Evolutionary conservation across 495 filamentous ascomycete species (phyloP).

Genomic region (Aspergillus olivimuriae): DNA sequence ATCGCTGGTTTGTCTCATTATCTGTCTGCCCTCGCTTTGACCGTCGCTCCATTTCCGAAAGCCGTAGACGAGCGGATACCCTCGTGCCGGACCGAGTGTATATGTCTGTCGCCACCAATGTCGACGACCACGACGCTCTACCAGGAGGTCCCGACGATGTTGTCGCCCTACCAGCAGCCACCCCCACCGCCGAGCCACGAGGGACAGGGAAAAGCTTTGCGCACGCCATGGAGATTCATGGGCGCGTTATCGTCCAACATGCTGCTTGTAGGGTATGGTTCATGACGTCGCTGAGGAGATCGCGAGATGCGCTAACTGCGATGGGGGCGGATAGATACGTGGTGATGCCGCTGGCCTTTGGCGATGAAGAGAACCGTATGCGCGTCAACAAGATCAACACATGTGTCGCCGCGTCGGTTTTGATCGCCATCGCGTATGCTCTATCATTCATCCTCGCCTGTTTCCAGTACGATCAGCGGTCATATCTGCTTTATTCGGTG

Average conservation of each 20-base stretch:
- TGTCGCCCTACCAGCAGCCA: background rate
- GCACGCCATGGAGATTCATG: background rate
- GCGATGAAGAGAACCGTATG: slow-evolving; percentile 5
- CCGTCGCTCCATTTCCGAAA: too few relatives aligned
- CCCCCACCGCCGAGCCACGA: background rate
- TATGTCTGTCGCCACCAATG: too few relatives aligned
- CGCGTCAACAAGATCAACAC: slow-evolving; percentile 13
- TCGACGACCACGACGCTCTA: background rate
- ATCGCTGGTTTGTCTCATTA: too few relatives aligned
- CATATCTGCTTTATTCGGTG: slow-evolving; percentile 24
- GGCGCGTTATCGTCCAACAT: background rate
- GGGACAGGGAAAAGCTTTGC: background rate
- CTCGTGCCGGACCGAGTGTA: too few relatives aligned
- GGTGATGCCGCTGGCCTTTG: slow-evolving; percentile 25
- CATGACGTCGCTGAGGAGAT: background rate
- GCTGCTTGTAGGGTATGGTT: background rate
- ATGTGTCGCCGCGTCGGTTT: slow-evolving; percentile 15
- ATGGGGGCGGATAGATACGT: slow-evolving; percentile 17
- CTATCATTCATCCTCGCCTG: slow-evolving; percentile 19
- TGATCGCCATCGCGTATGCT: slow-evolving; percentile 21
- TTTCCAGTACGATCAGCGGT: slow-evolving; percentile 14
- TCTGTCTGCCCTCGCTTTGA: too few relatives aligned
- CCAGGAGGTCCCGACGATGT: background rate
- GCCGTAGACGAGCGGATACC: too few relatives aligned
- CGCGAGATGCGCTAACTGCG: slow-evolving; percentile 7